Base-by-base conservation (phyloP, 202 grass and related monocot genomes). In the Musa balbisiana region DNA sequence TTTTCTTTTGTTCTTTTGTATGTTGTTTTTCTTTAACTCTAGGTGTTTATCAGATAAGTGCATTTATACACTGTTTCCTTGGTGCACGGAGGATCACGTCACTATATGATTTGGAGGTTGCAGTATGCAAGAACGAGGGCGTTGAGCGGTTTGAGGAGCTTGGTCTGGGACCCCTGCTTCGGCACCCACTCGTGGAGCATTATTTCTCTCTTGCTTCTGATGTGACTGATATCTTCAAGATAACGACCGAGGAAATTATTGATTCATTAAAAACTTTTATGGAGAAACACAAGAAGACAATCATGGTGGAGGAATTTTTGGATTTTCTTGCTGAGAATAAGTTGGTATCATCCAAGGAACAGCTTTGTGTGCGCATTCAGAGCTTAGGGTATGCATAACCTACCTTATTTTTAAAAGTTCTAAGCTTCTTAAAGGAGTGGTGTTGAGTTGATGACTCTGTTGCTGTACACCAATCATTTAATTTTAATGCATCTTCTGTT, bases 21-120 rank as follows among this genome's bases (percentile, higher is more conserved):
- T 73, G 65, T 54, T 80, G 56, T 26, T 73, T 58, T 51, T 51
- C 10, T 2, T 78, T 87, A 10, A 72, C 43, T 70, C 74, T 19
- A 65, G 11, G 66, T 78, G 79, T 58, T 76, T 83, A 33, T 79
- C 81, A 98, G 94, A 87, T 98, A 82, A 98, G 84, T 72, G 78
- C 89, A 62, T 98, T 93, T 72, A 89, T 98, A 52, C 86, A 93
- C 76, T 98, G 94, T 80, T 93, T 89, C 84, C 84, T 93, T 77
- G 81, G 82, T 56, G 82, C 87, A 78, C 90, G 88, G 75, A 85
- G 82, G 76, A 92, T 93, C 82, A 68, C 87, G 53, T 91, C 94
- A 3, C 33, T 92, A 55, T 87, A 86, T 82, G 94, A 98, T 60
- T 77, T 98, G 81, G 94, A 98, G 73, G 77, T 75, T 79, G 90